phyloP scores from a whole-genome alignment of 2,329 filamentous ascomycete genomes.

The Penicillium decumbens region DNA sequence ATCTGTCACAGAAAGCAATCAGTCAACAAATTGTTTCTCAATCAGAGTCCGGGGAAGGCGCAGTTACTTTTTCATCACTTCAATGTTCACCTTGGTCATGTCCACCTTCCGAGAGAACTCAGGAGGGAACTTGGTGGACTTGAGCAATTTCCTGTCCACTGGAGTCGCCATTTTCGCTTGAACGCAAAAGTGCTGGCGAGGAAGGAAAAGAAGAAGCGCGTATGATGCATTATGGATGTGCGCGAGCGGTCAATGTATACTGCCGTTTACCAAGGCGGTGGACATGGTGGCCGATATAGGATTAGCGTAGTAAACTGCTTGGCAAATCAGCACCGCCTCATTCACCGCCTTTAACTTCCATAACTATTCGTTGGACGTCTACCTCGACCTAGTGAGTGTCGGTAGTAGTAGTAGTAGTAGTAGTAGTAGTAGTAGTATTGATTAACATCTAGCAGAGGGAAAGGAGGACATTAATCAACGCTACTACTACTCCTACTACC shows the following conservation, averaged over 20 bases:
- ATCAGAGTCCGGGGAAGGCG: constrained; percentile 10
- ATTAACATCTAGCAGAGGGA: too few relatives aligned
- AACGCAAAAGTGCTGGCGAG: constrained; percentile 1
- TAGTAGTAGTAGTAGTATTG: too few relatives aligned
- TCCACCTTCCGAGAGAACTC: constrained; percentile 96
- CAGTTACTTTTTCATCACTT: constrained; percentile 92
- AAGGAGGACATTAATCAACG: too few relatives aligned
- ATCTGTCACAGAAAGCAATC: constrained; percentile 53
- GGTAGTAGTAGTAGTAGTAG: too few relatives aligned
- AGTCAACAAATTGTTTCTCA: constrained; percentile 1
- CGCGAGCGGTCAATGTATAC: neutral
- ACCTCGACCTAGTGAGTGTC: too few relatives aligned
- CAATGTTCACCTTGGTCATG: constrained; percentile 93
- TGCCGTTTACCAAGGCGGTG: neutral
- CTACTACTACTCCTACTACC: too few relatives aligned
- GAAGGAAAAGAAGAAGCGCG: neutral
- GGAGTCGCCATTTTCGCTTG: constrained; percentile 64
- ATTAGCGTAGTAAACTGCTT: too few relatives aligned
- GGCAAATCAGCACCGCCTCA: too few relatives aligned
- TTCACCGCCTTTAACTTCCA: too few relatives aligned
- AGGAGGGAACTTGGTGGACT: constrained; percentile 85
- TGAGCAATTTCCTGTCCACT: constrained; percentile 83
- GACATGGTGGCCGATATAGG: neutral
- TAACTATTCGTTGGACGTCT: too few relatives aligned
- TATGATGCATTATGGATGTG: neutral